Conservation (phyloP, 345 rosid species). For the Chamaenerion angustifolium region DNA sequence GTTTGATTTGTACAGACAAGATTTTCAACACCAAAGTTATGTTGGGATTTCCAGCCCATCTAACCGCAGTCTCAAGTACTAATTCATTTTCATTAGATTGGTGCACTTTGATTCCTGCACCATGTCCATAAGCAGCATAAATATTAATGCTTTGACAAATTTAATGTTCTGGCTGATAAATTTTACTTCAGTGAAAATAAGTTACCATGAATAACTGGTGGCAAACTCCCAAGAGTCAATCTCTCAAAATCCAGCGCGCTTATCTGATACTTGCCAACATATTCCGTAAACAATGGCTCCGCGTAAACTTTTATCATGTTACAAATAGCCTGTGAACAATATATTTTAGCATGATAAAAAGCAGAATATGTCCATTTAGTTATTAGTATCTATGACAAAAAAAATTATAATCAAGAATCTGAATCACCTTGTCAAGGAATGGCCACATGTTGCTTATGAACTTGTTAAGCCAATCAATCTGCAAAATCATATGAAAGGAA, state of each 20-base stretch:
- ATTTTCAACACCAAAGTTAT: constrained; percentile 23
- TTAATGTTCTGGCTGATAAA: neutral
- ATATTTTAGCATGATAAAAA: neutral
- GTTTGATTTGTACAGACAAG: constrained; percentile 14
- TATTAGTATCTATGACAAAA: neutral
- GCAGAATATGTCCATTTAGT: neutral
- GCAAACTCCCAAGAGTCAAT: constrained; percentile 27
- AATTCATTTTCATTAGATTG: constrained; percentile 34
- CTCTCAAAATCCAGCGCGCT: constrained; percentile 17
- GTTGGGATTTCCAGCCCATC: constrained; percentile 47
- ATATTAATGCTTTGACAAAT: neutral
- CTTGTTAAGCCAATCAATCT: constrained; percentile 38
- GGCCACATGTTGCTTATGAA: constrained; percentile 29
- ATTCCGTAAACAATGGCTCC: constrained; percentile 17
- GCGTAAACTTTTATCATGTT: constrained; percentile 13
- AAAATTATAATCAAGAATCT: neutral
- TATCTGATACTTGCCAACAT: constrained; percentile 11
- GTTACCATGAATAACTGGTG: constrained; percentile 22
- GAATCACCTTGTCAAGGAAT: constrained; percentile 27
- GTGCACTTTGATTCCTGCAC: constrained; percentile 27
- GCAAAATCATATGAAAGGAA: constrained; percentile 1
- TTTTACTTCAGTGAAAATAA: neutral
- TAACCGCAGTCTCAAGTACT: constrained; percentile 23
- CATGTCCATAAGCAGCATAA: constrained; percentile 3
- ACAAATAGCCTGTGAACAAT: constrained; percentile 20